A percentile compares a stretch with the other conserved stretches of the same genome.
Evolutionary conservation across 2,329 filamentous ascomycete genomes (phyloP).

Genomic region (Colletotrichum orchidophilum): DNA sequence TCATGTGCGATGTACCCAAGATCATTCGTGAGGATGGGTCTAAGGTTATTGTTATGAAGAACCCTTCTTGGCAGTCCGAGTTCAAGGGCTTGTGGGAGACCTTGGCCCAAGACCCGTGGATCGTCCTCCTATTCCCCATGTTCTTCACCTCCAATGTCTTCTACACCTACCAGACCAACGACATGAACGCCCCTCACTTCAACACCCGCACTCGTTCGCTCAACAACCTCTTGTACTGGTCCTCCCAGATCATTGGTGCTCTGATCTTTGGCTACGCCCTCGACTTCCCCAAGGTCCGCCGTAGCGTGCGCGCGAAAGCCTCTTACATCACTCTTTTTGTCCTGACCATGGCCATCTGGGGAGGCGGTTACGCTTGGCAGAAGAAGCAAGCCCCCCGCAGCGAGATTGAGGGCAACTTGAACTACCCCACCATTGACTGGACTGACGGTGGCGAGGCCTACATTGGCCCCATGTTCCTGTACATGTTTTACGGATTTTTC

Average conservation of each 20-base stretch:
- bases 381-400: constrained; percentile 64
- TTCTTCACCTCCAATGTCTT: constrained; percentile 88
- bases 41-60: constrained; percentile 87
- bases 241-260: constrained; percentile 81
- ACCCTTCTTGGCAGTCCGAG: constrained; percentile 87
- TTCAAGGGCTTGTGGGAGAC: constrained; percentile 80
- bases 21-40: constrained; percentile 82
- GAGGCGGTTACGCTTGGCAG: constrained; percentile 83
- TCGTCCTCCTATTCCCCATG: constrained; percentile 82
- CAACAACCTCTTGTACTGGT: constrained; percentile 83
- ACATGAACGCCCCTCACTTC: constrained; percentile 76
- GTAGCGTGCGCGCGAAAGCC: constrained; percentile 73
- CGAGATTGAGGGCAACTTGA: constrained; percentile 37
- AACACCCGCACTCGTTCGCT: constrained; percentile 79
- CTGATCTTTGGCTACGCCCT: constrained; percentile 77
- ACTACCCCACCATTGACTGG: constrained; percentile 67
- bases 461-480: constrained; percentile 84
- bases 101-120: constrained; percentile 74
- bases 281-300: constrained; percentile 67
- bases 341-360: constrained; percentile 83
- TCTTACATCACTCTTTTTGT: constrained; percentile 70
- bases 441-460: constrained; percentile 65
- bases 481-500: constrained; percentile 90
- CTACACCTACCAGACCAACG: constrained; percentile 78
- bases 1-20: constrained; percentile 75